phyloP scores from a whole-genome alignment of 2,329 filamentous ascomycete genomes.

The Aspergillus tubingensis region DNA sequence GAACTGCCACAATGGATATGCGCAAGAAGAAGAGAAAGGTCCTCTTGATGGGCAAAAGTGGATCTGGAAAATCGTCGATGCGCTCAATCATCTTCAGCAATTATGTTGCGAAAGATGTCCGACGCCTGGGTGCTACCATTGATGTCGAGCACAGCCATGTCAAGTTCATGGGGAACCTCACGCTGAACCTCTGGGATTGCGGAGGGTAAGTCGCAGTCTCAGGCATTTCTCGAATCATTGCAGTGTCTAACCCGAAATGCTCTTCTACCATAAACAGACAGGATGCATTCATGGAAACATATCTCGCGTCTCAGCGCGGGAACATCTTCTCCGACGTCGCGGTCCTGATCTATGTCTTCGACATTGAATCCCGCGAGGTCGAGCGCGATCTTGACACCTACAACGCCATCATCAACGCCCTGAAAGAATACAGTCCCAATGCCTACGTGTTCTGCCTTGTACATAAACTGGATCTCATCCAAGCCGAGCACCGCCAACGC shows the following conservation, averaged over 20 bases:
- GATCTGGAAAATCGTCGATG: slow-evolving; percentile 98
- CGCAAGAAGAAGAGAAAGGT: slow-evolving; percentile 80
- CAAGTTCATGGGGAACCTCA: slow-evolving; percentile 97
- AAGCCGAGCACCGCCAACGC: slow-evolving; percentile 72
- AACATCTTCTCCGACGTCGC: slow-evolving; percentile 97
- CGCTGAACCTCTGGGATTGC: slow-evolving; percentile 97
- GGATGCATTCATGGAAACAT: slow-evolving; percentile 98
- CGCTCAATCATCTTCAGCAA: slow-evolving; percentile 98
- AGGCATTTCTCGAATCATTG: not conserved
- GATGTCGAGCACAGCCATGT: slow-evolving; percentile 98
- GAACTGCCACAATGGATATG: slow-evolving; percentile 42
- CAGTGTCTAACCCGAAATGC: not conserved
- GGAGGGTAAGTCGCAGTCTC: slow-evolving; percentile 64
- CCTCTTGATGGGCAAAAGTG: slow-evolving; percentile 89
- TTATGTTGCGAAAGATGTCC: slow-evolving; percentile 94
- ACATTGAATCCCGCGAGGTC: slow-evolving; percentile 94
- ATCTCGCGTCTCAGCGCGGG: slow-evolving; percentile 89
- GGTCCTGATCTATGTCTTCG: slow-evolving; percentile 98
- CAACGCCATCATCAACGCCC: slow-evolving; percentile 81
- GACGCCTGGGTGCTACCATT: slow-evolving; percentile 90
- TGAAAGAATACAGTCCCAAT: slow-evolving; percentile 77
- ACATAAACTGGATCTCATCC: slow-evolving; percentile 98
- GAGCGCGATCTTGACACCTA: slow-evolving; percentile 92
- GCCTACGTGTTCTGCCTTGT: slow-evolving; percentile 93
- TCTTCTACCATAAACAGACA: slow-evolving; percentile 59